Evolutionary conservation across 2,329 filamentous ascomycete genomes (phyloP), one percentile per base, ranked within the genome.

Genomic region (Fusarium sp.): DNA sequence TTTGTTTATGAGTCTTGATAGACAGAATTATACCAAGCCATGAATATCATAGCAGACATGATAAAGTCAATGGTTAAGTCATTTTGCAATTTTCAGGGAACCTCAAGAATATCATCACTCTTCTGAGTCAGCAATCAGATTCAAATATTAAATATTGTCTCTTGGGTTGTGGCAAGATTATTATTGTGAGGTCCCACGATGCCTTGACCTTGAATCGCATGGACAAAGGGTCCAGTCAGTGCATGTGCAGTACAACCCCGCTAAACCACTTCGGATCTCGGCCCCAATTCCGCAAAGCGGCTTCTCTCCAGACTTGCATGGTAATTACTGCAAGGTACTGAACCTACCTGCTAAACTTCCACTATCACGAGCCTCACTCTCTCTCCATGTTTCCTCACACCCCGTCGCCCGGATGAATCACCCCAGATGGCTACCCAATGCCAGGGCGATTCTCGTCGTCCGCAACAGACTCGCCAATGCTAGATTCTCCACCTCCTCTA

Each of bases 321-420:
- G 29, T 24, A 12, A 32, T 32, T 52, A 27, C 49, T 41, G 32
- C 32, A 52, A 52, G 49, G 32, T 52, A 52, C 38, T 48, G 32
- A 30, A 44, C 34, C 34, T 63, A 25, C 32, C 24, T 49, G 45
- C 47, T 54, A 22, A 48, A 45, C 49, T 40, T 43, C 27, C 16
- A 45, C 41, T 15, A 52, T 43, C 49, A 38, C 32, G 18, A 52
- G 18, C 49, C 3, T 41, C 51, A 48, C 30, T 25, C 45, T 53
- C 10, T 25, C 59, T 58, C 53, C 65, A 76, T 76, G 74, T 58
- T 59, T 55, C 30, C 47, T 55, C 55, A 63, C 56, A 57, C 24
- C 34, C 58, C 29, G 44, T 65, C 67, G 72, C 67, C 74, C 69
- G 72, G 61, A 80, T 80, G 78, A 77, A 74, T 58, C 69, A 75